Evolutionary conservation across 2,329 filamentous ascomycete species (phyloP), one percentile per base, ranked within the genome.

Genomic region (Fusarium chaquense): DNA sequence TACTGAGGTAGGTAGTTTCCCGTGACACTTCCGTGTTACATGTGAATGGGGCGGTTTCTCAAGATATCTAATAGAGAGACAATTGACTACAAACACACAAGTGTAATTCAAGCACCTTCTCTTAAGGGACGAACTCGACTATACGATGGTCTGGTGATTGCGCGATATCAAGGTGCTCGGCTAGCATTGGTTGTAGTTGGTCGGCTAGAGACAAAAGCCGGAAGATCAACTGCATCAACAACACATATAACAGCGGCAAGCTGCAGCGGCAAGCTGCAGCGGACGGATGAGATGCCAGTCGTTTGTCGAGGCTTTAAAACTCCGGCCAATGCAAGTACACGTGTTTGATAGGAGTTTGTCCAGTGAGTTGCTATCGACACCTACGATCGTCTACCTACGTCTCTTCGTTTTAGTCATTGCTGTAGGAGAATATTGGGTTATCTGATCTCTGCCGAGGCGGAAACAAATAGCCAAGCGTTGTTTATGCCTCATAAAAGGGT

Each of bases 11-110:
- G 24, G 15, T 40, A 41, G 28, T 62, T 46, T 24, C 35, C 46
- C 58, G 40, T 28, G 51, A 62, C 59, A 58, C 50, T 63, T 44
- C 24, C 22, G 45, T 44, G 63, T 45, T 59, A 45, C 59, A 70
- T 63, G 57, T 67, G 57, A 69, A 69, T 36, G 35, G 53, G 41
- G 44, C n/a, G 41, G 49, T 62, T 24, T 40, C 49, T 38, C 46
- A 15, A 16, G 28, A 43, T 18, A 20, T 20, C 20, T 20, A 15
- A 53, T 18, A 26, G 22, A 49, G 41, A 43, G 28, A 35, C 52
- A 30, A 32, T 43, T 18, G 30, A 44, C 58, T 26, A 40, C 51
- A 36, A 43, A 45, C 4, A 20, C 6, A 43, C 12, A 32, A 33
- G 26, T 46, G 18, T 12, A 46, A 22, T 20, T 5, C n/a, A 32